Percentiles rank a stretch among this genome's conserved stretches.
Conservation (phyloP, 225 moss, liverwort and hornwort species). For the Physcomitrellopsis africana region DNA sequence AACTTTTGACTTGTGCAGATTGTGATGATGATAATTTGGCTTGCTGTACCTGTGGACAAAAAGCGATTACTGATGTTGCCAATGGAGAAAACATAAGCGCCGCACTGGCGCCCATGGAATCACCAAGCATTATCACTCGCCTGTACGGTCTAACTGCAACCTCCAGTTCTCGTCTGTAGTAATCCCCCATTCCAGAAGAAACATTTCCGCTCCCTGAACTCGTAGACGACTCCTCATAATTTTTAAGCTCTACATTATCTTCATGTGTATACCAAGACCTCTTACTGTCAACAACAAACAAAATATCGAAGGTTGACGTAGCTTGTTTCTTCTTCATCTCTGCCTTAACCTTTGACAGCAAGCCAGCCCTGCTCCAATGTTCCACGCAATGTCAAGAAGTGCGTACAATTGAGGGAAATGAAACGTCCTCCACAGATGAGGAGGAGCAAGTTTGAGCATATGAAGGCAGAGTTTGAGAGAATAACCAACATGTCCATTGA, state of each 20-base stretch:
- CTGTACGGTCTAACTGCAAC: constrained; percentile 68
- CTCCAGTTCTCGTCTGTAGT: constrained; percentile 70
- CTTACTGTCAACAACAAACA: constrained; percentile 83
- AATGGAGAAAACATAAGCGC: constrained; percentile 83
- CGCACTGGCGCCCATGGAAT: constrained; percentile 94
- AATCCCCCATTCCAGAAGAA: constrained; percentile 48
- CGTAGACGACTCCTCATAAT: constrained; percentile 23
- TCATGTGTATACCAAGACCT: constrained; percentile 86
- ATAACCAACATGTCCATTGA: background rate
- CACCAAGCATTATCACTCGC: constrained; percentile 84
- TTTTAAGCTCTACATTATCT: constrained; percentile 27
- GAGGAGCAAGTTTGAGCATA: constrained; percentile 8
- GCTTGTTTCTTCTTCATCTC: constrained; percentile 50
- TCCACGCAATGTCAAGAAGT: constrained; percentile 23
- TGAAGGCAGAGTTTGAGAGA: constrained; percentile 15
- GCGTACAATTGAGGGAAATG: constrained; percentile 11
- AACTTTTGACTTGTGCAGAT: constrained; percentile 13
- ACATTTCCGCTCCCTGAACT: constrained; percentile 16
- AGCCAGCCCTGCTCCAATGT: constrained; percentile 66
- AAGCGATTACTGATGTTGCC: constrained; percentile 78
- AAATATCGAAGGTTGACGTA: constrained; percentile 66
- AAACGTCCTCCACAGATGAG: constrained; percentile 18
- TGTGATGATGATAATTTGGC: constrained; percentile 3
- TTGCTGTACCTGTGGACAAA: constrained; percentile 77
- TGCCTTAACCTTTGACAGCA: constrained; percentile 67